A percentile compares a stretch with the other conserved stretches of the same genome.
These are phyloP conservation scores for Lolium perenne DNA, from an alignment of 176 grass and related monocot species.

Conservation along the genomic window DNA sequence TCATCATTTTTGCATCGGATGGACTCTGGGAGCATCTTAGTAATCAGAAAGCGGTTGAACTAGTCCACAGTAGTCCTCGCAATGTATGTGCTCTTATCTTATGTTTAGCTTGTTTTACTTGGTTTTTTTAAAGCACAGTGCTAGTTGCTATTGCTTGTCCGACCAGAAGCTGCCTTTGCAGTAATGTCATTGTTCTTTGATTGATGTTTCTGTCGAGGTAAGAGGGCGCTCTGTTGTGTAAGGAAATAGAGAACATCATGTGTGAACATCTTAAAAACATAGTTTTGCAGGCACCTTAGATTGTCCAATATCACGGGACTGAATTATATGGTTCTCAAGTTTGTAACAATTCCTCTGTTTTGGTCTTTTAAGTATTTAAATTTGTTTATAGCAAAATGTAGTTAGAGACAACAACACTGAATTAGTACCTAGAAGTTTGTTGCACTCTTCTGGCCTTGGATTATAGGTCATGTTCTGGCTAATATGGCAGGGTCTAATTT, in stretches of 20 bases:
- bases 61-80: constrained; percentile 68
- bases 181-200: constrained; percentile 29
- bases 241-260: not conserved
- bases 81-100: constrained; percentile 75
- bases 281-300: not conserved
- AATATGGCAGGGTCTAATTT: constrained; percentile 21
- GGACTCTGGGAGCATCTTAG: constrained; percentile 95
- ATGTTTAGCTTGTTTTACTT: constrained; percentile 38
- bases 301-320: not conserved
- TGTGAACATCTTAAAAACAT: constrained; percentile 18
- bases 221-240: not conserved
- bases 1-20: constrained; percentile 97
- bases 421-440: not conserved
- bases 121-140: constrained; percentile 8
- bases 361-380: not conserved
- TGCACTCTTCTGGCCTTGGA: constrained; percentile 2
- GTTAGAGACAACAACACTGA: not conserved
- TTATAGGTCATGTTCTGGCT: constrained; percentile 10
- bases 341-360: constrained; percentile 13
- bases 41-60: constrained; percentile 85
- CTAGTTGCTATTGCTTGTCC: constrained; percentile 31
- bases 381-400: constrained; percentile 30
- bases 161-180: constrained; percentile 5
- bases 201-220: constrained; percentile 5
- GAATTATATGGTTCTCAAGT: constrained; percentile 19